Conservation (phyloP, 2,329 filamentous ascomycete species). For the Fusarium kyushuense region DNA sequence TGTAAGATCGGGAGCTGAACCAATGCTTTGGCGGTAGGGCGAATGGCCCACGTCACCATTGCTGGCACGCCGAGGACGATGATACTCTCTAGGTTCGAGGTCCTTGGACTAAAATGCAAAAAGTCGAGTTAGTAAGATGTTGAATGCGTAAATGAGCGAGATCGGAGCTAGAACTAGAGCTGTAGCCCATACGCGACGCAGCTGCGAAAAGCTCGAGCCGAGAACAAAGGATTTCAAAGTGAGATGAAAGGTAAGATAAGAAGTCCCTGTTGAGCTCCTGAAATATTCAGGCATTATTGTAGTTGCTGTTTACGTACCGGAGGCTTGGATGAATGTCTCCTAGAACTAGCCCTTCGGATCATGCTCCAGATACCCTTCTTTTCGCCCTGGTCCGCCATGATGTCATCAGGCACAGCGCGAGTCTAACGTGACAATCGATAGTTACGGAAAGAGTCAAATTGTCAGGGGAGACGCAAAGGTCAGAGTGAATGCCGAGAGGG, state of each 20-base stretch:
- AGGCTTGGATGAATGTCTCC: slow-evolving; percentile 38
- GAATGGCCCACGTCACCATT: slow-evolving; percentile 30
- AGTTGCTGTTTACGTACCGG: slow-evolving; percentile 35
- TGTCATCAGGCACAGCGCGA: slow-evolving; percentile 39
- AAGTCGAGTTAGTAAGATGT: slow-evolving; percentile 21
- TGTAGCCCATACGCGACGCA: slow-evolving; percentile 23
- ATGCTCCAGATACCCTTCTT: slow-evolving; percentile 63
- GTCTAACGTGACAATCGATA: slow-evolving; percentile 29
- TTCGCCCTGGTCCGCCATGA: slow-evolving; percentile 52
- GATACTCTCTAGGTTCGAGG: slow-evolving; percentile 36
- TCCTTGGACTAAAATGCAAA: slow-evolving; percentile 26
- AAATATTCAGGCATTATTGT: background rate
- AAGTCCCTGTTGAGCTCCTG: background rate
- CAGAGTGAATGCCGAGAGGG: background rate
- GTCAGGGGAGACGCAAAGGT: slow-evolving; percentile 10
- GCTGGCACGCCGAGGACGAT: slow-evolving; percentile 39
- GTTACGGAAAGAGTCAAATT: slow-evolving; percentile 1
- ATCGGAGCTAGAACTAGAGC: slow-evolving; percentile 29
- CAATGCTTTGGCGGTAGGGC: slow-evolving; percentile 47
- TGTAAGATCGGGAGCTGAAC: slow-evolving; percentile 53
- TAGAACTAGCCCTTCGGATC: slow-evolving; percentile 61
- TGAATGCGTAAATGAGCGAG: slow-evolving; percentile 14
- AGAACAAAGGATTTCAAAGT: slow-evolving; percentile 1
- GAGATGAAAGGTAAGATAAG: background rate
- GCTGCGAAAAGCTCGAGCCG: slow-evolving; percentile 27